Evolutionary conservation across 805 yeast species (phyloP), one percentile per base, ranked within the genome.

Genomic region (Candida odintsovae): DNA sequence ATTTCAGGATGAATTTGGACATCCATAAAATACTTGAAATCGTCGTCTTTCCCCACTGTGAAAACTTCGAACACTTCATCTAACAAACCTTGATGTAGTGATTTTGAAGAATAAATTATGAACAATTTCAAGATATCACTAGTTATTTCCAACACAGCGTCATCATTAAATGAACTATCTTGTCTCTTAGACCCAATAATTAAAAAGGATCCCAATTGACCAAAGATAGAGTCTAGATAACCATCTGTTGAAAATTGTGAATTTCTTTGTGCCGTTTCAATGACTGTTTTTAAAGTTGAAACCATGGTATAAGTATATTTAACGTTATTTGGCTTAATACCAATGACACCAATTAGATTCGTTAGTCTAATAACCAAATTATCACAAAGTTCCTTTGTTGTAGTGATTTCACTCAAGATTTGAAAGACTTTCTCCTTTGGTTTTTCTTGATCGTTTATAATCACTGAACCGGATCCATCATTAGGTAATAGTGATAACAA

Each of bases 401-500:
- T 58, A 36, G 71, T 58, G 13, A 54, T 58, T 8, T 68, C 26
- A 7, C 29, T 47, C 15, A 58, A 38, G n/a, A 51, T 57, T 44
- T 56, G 58, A 38, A 53, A 60, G 42, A 51, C 50, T 52, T 52
- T 62, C 40, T 52, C 59, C 43, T 57, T 54, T 38, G 61, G 47
- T 39, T 55, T 59, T 0, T 41, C 56, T 20, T 59, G 62, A 6
- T 54, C 59, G 31, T 52, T 58, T 41, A 61, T 48, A 2, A 50
- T 46, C 5, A 60, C 48, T 0, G 51, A 60, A 3, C 70, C 65
- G 13, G 61, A 51, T 7, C 59, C 66, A 16, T 69, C 65, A n/a
- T 70, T 71, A 3, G 86, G 83, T 21, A 84, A 64, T 18, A 74
- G 59, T 2, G 75, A 61, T 11, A 83, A 56, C 46, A 82, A 61